phyloP scores from a whole-genome alignment of 768 basidiomycete genomes.

The Rubroboletus satanas region DNA sequence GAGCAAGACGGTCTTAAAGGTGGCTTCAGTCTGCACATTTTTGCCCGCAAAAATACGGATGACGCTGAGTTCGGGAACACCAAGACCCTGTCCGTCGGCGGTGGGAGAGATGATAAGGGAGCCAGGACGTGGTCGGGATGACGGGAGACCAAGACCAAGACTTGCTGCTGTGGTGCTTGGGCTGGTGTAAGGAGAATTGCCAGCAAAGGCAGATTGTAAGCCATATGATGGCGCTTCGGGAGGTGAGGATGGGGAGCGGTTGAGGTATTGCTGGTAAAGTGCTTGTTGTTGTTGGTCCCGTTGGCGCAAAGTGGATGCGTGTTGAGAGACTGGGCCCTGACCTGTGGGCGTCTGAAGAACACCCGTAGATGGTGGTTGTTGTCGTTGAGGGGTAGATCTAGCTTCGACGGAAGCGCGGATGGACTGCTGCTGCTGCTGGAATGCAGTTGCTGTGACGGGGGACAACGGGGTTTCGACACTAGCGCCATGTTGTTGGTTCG shows the following conservation, averaged over 20 bases:
- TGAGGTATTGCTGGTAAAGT: constrained; percentile 86
- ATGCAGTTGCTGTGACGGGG: constrained; percentile 49
- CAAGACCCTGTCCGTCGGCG: constrained; percentile 56
- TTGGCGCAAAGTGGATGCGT: constrained; percentile 69
- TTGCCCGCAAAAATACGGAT: constrained; percentile 95
- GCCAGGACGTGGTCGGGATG: constrained; percentile 64
- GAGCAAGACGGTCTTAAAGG: constrained; percentile 96
- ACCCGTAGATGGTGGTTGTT: constrained; percentile 18
- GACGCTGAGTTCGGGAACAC: constrained; percentile 84
- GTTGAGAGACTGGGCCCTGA: constrained; percentile 50
- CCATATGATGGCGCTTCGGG: constrained; percentile 76
- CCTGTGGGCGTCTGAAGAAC: constrained; percentile 30
- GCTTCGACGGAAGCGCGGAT: constrained; percentile 19
- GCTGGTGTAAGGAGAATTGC: constrained; percentile 38
- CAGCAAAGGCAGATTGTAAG: constrained; percentile 65
- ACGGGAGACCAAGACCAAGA: constrained; percentile 45
- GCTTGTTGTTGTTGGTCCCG: constrained; percentile 87
- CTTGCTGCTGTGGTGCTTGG: constrained; percentile 41
- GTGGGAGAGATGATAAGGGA: constrained; percentile 68
- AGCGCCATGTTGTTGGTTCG: constrained; percentile 36
- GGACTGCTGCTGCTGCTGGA: constrained; percentile 56
- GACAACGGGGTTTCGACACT: constrained; percentile 37
- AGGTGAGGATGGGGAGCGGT: constrained; percentile 74
- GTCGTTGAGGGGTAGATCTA: constrained; percentile 19
- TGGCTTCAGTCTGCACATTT: constrained; percentile 87